phyloP scores from a whole-genome alignment of 352 stramenopile genomes.

The Peronospora tabacina region DNA sequence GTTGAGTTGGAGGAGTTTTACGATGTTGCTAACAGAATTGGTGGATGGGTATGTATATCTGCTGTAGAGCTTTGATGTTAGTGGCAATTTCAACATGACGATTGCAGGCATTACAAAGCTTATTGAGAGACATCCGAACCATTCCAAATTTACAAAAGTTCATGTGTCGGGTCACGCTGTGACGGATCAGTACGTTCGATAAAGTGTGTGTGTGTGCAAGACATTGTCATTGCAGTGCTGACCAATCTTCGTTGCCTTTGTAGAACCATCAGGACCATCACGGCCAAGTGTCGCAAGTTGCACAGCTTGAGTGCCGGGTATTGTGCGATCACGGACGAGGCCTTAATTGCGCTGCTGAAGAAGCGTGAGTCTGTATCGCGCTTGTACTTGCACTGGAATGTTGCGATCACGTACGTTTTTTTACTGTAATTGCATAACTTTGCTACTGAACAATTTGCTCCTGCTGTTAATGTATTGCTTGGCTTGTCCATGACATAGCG shows the following conservation, averaged over 20 bases:
- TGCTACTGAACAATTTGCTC: background rate
- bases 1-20: background rate
- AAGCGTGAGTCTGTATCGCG: constrained; percentile 74
- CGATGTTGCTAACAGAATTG: background rate
- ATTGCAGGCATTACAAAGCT: constrained; percentile 79
- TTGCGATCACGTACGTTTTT: constrained; percentile 73
- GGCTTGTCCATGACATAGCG: constrained; percentile 27
- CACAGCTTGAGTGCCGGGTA: constrained; percentile 83
- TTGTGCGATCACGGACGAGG: constrained; percentile 78
- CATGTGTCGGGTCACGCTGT: constrained; percentile 77
- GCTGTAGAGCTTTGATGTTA: constrained; percentile 71
- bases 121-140: constrained; percentile 86
- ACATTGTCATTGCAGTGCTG: background rate
- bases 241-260: background rate
- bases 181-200: constrained; percentile 63
- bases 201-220: background rate
- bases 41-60: background rate
- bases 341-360: constrained; percentile 75
- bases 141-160: constrained; percentile 82
- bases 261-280: constrained; percentile 82
- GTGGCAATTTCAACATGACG: constrained; percentile 88
- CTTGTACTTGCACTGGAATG: constrained; percentile 81
- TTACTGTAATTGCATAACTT: background rate
- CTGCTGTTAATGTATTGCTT: background rate
- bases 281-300: constrained; percentile 85